Evolutionary conservation across 176 grass and related monocot species (phyloP).

Genomic region (Aechmea fasciata): DNA sequence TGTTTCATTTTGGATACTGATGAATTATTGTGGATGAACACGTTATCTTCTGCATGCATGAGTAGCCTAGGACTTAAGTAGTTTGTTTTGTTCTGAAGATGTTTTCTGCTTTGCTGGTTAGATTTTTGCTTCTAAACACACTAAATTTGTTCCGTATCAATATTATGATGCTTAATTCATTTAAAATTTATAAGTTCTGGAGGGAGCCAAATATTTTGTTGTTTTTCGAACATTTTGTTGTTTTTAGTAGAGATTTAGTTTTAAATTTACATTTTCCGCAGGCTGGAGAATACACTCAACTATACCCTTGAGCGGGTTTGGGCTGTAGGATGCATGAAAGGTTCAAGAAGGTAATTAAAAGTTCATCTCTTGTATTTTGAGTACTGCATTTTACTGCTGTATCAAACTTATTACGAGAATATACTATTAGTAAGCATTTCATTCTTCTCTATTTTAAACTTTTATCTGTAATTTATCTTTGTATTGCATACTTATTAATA

Average conservation of each 20-base stretch:
- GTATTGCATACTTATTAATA: not conserved
- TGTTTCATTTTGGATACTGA: slow-evolving; percentile 3
- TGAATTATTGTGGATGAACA: not conserved
- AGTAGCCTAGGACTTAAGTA: not conserved
- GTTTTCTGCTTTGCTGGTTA: not conserved
- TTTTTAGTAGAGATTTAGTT: slow-evolving; percentile 9
- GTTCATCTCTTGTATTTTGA: slow-evolving; percentile 9
- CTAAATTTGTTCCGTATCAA: not conserved
- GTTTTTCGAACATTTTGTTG: not conserved
- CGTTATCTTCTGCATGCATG: not conserved
- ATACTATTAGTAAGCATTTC: not conserved
- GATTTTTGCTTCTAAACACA: not conserved
- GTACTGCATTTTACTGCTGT: not conserved
- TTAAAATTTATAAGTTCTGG: not conserved
- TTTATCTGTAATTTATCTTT: not conserved
- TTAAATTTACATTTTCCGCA: slow-evolving; percentile 34
- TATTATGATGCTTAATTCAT: not conserved
- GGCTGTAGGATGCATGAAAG: slow-evolving; percentile 93
- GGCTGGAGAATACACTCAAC: slow-evolving; percentile 95
- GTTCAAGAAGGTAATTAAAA: slow-evolving; percentile 80
- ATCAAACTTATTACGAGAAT: not conserved
- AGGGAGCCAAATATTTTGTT: not conserved
- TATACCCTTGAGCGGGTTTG: slow-evolving; percentile 98
- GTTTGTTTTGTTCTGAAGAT: not conserved
- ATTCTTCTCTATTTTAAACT: slow-evolving; percentile 3